phyloP scores from a whole-genome alignment of 108 stramenopile species.

The Poteriospumella lacustris region DNA sequence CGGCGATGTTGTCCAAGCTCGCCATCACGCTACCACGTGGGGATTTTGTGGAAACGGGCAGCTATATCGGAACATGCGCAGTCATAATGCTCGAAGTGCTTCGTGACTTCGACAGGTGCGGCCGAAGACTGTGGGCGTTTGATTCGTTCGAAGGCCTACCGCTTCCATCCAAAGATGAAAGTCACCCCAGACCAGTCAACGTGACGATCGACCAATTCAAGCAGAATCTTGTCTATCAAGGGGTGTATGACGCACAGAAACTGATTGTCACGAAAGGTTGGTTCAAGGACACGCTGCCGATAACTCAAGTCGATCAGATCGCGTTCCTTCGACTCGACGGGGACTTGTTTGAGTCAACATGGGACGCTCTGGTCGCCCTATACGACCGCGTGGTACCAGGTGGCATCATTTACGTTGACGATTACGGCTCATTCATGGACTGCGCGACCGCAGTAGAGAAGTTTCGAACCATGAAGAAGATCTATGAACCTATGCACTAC shows the following conservation, averaged over 20 bases:
- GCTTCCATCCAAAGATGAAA: neutral
- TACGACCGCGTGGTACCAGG: conserved; percentile 18
- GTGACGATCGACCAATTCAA: neutral
- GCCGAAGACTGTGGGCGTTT: neutral
- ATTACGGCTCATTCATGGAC: neutral
- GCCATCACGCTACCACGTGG: neutral
- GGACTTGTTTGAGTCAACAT: neutral
- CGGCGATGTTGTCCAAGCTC: neutral
- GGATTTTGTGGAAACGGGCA: neutral
- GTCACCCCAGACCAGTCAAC: neutral
- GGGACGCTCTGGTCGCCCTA: neutral
- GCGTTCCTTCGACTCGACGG: conserved; percentile 1
- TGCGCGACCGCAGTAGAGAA: neutral
- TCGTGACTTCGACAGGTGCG: neutral
- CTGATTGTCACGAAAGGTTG: conserved; percentile 1
- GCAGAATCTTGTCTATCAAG: neutral
- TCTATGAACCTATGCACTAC: neutral
- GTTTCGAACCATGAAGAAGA: neutral
- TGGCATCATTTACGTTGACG: conserved; percentile 10
- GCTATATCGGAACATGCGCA: neutral
- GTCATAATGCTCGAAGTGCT: neutral
- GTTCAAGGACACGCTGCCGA: neutral
- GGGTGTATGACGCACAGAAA: neutral
- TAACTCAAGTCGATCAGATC: neutral
- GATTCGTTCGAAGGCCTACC: conserved; percentile 16